These are phyloP conservation scores for Ganoderma lingzhi DNA, from an alignment of 1,284 basidiomycete species.

Conservation along the genomic window DNA sequence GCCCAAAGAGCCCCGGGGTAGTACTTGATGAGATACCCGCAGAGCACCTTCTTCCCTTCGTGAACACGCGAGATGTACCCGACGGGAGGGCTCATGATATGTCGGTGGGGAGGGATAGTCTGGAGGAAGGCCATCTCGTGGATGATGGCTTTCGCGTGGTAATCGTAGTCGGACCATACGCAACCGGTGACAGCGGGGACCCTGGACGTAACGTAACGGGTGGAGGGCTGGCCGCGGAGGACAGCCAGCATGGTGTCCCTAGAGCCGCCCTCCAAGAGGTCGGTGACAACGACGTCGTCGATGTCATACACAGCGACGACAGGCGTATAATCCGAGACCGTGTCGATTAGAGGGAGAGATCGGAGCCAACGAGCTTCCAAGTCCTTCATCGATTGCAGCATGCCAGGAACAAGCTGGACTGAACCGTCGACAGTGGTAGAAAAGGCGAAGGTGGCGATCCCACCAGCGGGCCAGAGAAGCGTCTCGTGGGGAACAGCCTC, in stretches of 20 bases:
- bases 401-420: background rate
- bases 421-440: background rate
- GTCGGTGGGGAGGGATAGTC: background rate
- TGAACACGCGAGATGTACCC: background rate
- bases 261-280: background rate
- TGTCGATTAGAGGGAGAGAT: background rate
- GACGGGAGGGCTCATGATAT: background rate
- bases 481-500: background rate
- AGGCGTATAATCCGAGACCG: background rate
- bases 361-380: background rate
- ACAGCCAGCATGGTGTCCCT: background rate
- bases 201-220: background rate
- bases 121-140: background rate
- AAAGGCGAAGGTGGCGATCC: background rate
- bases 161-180: no score
- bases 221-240: background rate
- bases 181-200: background rate
- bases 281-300: background rate
- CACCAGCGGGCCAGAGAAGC: background rate
- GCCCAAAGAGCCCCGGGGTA: background rate
- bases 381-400: background rate
- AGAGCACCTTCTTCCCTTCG: background rate
- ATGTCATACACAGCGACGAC: background rate
- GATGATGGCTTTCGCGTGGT: background rate
- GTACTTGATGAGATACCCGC: background rate